Percentiles rank a stretch among this genome's conserved stretches.
These are phyloP conservation scores for Ophiostoma quercus DNA, from an alignment of 2,329 filamentous ascomycete genomes.

Conservation along the genomic window DNA sequence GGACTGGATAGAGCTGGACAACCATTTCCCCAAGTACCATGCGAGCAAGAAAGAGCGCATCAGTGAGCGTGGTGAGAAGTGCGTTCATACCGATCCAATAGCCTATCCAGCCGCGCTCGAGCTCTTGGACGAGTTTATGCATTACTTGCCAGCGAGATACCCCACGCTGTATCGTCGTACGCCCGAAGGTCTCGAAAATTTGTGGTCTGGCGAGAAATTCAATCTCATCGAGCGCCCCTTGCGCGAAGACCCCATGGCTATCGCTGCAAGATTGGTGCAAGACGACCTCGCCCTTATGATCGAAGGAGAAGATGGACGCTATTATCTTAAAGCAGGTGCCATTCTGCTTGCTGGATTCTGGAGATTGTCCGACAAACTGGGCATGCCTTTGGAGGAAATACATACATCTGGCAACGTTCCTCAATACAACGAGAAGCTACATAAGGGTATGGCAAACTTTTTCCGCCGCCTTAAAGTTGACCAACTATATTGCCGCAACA, in stretches of 20 bases:
- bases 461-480: slow-evolving; percentile 4
- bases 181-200: slow-evolving; percentile 4
- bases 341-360: slow-evolving; percentile 11
- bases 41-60: slow-evolving; percentile 13
- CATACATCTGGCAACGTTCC: slow-evolving; percentile 13
- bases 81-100: slow-evolving; percentile 12
- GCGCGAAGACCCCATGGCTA: slow-evolving; percentile 13
- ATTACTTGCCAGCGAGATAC: not conserved
- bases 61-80: slow-evolving; percentile 9
- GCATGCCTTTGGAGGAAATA: slow-evolving; percentile 13
- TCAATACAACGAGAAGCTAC: slow-evolving; percentile 15
- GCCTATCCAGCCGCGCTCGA: slow-evolving; percentile 10
- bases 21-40: slow-evolving; percentile 15
- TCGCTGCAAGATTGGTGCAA: slow-evolving; percentile 3
- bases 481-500: slow-evolving; percentile 10
- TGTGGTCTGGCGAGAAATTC: slow-evolving; percentile 8
- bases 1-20: slow-evolving; percentile 16
- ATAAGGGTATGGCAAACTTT: slow-evolving; percentile 13
- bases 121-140: slow-evolving; percentile 7
- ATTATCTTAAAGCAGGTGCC: slow-evolving; percentile 8
- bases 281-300: slow-evolving; percentile 11
- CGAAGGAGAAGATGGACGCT: slow-evolving; percentile 7
- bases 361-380: slow-evolving; percentile 12
- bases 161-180: slow-evolving; percentile 2
- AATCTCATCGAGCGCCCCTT: slow-evolving; percentile 5